phyloP scores from a whole-genome alignment of 441 rosid species.

The Capsella rubella region DNA sequence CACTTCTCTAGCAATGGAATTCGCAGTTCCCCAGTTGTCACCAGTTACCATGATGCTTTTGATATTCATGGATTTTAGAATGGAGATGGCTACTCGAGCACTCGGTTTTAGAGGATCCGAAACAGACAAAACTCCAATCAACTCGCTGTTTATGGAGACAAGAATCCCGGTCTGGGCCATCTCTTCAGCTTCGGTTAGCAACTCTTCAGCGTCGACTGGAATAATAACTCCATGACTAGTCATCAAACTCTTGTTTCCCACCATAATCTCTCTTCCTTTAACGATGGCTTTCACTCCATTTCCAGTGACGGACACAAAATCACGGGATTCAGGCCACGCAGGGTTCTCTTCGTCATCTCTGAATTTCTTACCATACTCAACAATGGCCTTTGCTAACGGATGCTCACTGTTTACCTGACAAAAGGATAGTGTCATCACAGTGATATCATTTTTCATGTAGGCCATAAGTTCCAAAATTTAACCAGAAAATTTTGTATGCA shows the following conservation, averaged over 20 bases:
- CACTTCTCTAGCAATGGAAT: conserved; percentile 76
- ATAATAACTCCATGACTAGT: conserved; percentile 50
- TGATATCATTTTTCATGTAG: background rate
- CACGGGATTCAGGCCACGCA: conserved; percentile 77
- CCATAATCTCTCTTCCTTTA: conserved; percentile 60
- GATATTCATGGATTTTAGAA: conserved; percentile 81
- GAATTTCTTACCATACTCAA: conserved; percentile 81
- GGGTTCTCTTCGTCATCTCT: conserved; percentile 80
- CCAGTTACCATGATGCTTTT: conserved; percentile 90
- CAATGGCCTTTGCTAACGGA: conserved; percentile 86
- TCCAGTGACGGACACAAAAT: conserved; percentile 77
- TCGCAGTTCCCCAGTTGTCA: conserved; percentile 97
- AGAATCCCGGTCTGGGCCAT: conserved; percentile 88
- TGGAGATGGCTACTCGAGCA: conserved; percentile 73
- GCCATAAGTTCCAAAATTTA: background rate
- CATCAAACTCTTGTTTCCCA: conserved; percentile 88
- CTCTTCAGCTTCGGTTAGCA: conserved; percentile 71
- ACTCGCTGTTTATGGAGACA: conserved; percentile 64
- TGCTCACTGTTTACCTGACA: conserved; percentile 88
- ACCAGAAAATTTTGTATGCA: background rate
- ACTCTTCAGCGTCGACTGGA: conserved; percentile 69
- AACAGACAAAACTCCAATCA: conserved; percentile 72
- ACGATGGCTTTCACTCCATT: conserved; percentile 85
- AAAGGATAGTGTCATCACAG: conserved; percentile 5
- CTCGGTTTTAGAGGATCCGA: conserved; percentile 84